A percentile compares a stretch with the other conserved stretches of the same genome.
phyloP scores from a whole-genome alignment of 2,329 filamentous ascomycete species.

The Neofusicoccum cordaticola region DNA sequence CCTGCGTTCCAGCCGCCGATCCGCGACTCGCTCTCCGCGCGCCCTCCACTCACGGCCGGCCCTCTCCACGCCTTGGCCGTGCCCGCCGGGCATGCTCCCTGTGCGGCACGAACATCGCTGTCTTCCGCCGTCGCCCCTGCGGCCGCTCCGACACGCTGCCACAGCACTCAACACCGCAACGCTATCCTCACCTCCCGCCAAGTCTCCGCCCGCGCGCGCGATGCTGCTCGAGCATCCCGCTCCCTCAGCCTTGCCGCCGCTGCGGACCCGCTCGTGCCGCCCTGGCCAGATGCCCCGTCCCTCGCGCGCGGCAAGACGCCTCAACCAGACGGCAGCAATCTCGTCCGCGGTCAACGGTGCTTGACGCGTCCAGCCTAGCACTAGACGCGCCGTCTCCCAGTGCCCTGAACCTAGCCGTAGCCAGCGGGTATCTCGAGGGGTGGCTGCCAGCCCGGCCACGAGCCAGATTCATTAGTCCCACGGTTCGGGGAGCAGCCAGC shows the following conservation, averaged over 20 bases:
- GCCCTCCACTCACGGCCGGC: too few relatives aligned
- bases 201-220: background rate
- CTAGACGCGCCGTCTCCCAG: background rate
- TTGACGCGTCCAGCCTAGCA: background rate
- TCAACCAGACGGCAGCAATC: background rate
- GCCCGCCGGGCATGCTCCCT: background rate
- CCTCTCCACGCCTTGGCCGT: background rate
- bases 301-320: background rate
- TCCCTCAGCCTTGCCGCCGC: background rate
- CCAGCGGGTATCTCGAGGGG: background rate
- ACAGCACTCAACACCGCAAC: background rate
- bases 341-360: background rate
- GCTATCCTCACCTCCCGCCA: background rate
- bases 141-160: too few relatives aligned
- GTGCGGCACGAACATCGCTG: background rate
- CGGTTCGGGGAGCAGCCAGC: background rate
- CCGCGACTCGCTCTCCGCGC: background rate
- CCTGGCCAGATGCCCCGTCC: background rate
- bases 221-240: background rate
- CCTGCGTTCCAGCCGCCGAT: background rate
- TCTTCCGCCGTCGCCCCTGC: background rate
- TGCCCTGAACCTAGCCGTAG: background rate
- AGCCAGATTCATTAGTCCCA: background rate
- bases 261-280: background rate
- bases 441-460: background rate